Evolutionary conservation across 1,284 basidiomycete species (phyloP).

Genomic region (Somion occarium): DNA sequence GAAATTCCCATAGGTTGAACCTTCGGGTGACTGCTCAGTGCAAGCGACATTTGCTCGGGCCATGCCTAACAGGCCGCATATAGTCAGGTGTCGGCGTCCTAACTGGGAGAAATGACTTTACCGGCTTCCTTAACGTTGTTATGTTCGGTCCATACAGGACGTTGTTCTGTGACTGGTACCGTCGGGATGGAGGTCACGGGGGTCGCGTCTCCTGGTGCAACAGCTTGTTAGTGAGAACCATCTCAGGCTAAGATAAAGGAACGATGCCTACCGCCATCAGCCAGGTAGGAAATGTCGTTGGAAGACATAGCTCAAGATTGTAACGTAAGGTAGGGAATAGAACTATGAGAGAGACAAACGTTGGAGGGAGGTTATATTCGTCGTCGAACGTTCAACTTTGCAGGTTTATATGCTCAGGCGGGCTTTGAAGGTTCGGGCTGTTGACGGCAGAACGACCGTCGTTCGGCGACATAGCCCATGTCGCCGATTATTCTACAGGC

Average conservation of each 20-base stretch:
- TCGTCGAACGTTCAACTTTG: too few relatives aligned
- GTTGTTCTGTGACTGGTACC: conserved; percentile 6
- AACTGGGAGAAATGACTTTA: not conserved
- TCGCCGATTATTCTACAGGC: too few relatives aligned
- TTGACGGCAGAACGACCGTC: too few relatives aligned
- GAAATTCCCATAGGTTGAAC: conserved; percentile 8
- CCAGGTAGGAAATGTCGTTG: too few relatives aligned
- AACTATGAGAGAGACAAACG: too few relatives aligned
- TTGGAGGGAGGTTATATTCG: too few relatives aligned
- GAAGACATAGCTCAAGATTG: too few relatives aligned
- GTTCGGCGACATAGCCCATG: too few relatives aligned
- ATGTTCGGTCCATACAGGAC: conserved; percentile 6
- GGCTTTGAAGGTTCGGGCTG: too few relatives aligned
- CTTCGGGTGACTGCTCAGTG: conserved; percentile 10
- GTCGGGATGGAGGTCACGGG: conserved; percentile 6
- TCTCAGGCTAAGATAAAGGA: not conserved
- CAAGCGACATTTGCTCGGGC: conserved; percentile 11
- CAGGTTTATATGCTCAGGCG: too few relatives aligned
- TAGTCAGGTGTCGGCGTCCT: too few relatives aligned
- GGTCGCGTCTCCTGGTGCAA: not conserved
- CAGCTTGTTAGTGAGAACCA: not conserved
- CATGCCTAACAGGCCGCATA: conserved; percentile 2
- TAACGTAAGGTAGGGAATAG: too few relatives aligned
- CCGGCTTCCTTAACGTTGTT: conserved; percentile 10
- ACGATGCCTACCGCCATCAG: not conserved